Conservation (phyloP, 352 stramenopile genomes). For the Aphanomyces cochlioides region DNA sequence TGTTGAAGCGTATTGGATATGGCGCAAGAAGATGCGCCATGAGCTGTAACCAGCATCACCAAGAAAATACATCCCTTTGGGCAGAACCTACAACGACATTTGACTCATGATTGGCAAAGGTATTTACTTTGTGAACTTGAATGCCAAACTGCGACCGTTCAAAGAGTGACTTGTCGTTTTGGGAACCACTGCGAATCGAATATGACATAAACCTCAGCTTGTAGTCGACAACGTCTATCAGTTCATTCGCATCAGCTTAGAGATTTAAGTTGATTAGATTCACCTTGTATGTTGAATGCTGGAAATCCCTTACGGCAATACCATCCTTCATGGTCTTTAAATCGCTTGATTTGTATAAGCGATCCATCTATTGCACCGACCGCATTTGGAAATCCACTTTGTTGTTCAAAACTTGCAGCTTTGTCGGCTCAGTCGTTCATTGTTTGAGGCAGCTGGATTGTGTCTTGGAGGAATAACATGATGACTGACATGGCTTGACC, state of each 20-base stretch:
- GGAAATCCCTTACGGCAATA: not conserved
- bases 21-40: not conserved
- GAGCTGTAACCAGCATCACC: not conserved
- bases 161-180: constrained; percentile 5
- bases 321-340: constrained; percentile 6
- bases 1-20: not conserved
- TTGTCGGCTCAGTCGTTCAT: not conserved
- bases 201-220: not conserved
- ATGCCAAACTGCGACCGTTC: not conserved
- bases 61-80: not conserved
- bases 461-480: not conserved
- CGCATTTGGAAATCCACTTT: not conserved
- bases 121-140: not conserved
- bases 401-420: not conserved
- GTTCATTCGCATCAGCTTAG: not conserved
- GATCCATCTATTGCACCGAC: not conserved
- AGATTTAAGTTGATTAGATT: not conserved
- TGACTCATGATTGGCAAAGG: not conserved
- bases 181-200: not conserved
- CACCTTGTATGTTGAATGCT: not conserved
- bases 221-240: not conserved
- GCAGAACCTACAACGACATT: not conserved
- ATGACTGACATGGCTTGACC: not conserved
- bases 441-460: not conserved
- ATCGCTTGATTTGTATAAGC: not conserved